Base-by-base conservation (phyloP, 129 eudicot species). In the Gnaphalium uliginosum region DNA sequence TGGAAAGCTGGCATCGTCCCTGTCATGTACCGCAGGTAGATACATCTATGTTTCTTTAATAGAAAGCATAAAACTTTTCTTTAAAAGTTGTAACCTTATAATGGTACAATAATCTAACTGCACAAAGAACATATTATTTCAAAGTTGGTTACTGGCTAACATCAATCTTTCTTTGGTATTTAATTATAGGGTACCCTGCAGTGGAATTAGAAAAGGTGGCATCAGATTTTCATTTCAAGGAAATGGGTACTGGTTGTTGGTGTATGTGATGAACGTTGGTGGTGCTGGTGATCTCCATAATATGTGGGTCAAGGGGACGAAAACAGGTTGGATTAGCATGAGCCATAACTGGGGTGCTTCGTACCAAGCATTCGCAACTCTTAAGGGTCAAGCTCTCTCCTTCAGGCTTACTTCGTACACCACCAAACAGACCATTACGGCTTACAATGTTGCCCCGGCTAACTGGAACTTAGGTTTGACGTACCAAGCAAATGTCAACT, bases 331-430 rank as follows among this genome's bases (percentile, higher is more conserved):
- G 97, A 78, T 90, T 0, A 83, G 83, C 78, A 94, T 94, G 98
- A 88, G 91, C 87, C 97, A 90, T 64, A 94, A 93, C 63, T 93
- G 98, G 98, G 98, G 98, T n/a, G 94, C 92, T 73, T 86, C 96
- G 0, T 92, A 89, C 81, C 96, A 92, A 62, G 96, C 96, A 0
- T 89, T 89, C 23, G 87, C 94, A 0, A 78, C 88, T 8, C 87
- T 92, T 7, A 61, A 83, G 17, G 98, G 94, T 25, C 94, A 92
- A 70, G 66, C 87, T 14, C 89, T 92, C 35, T 89, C 96, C n/a
- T 92, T 92, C 69, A 89, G 86, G 83, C 32, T 89, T 18, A 83
- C 89, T 59, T 87, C 94, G 7, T 84, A 81, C 85, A 80, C 89
- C 58, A 66, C 92, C 9, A 81, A 83, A 37, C 85, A 92, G 59